Percentiles rank a stretch among this genome's conserved stretches.
Evolutionary conservation across 805 yeast genomes (phyloP).

Genomic region (Kuraishia capsulata): DNA sequence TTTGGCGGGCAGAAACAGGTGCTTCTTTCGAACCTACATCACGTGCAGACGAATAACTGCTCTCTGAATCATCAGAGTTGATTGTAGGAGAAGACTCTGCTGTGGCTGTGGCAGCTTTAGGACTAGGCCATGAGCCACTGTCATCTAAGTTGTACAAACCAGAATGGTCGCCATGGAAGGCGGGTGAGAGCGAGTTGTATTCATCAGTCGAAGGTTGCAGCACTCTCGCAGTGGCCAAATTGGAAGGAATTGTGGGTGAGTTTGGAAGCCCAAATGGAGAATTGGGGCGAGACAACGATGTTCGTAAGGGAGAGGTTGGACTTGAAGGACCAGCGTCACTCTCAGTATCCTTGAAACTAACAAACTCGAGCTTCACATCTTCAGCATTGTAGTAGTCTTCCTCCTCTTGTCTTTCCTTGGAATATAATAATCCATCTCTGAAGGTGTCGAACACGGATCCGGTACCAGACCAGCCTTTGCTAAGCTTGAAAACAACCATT

Average conservation of each 20-base stretch:
- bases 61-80: neutral
- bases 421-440: constrained; percentile 20
- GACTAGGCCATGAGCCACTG: too few relatives aligned
- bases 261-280: neutral
- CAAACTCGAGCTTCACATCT: constrained; percentile 12
- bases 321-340: neutral
- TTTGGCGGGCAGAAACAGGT: neutral
- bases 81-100: neutral
- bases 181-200: too few relatives aligned
- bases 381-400: constrained; percentile 11
- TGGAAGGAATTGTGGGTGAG: neutral
- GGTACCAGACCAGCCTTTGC: constrained; percentile 27
- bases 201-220: neutral
- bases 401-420: constrained; percentile 14
- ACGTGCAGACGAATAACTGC: neutral
- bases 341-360: neutral
- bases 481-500: constrained; percentile 20
- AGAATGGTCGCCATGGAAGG: too few relatives aligned
- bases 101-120: too few relatives aligned
- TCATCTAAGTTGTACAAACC: too few relatives aligned
- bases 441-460: constrained; percentile 21
- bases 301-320: neutral
- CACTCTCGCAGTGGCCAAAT: neutral
- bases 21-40: neutral
- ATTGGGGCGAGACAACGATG: constrained; percentile 1